phyloP scores from a whole-genome alignment of 495 filamentous ascomycete species.

The Penicillium subrubescens region DNA sequence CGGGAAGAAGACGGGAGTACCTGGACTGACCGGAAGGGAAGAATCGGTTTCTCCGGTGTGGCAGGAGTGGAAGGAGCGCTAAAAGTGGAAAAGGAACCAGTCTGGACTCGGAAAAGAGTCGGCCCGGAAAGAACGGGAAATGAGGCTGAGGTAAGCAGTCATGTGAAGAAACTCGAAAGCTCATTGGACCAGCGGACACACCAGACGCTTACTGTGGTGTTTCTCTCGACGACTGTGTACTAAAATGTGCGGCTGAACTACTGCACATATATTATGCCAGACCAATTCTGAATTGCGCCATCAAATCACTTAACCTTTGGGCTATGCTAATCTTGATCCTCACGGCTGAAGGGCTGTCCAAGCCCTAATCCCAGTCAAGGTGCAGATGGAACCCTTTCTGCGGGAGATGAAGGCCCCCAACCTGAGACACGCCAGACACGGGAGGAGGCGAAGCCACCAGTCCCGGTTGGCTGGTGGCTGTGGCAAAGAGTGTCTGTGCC shows the following conservation, averaged over 20 bases:
- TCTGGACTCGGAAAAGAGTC: constrained; percentile 22
- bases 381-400: background rate
- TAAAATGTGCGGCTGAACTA: background rate
- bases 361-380: background rate
- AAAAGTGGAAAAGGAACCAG: background rate
- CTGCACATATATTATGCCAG: background rate
- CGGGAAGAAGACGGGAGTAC: background rate
- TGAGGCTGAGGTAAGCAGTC: constrained; percentile 5
- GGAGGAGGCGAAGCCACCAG: constrained; percentile 9
- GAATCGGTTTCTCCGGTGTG: background rate
- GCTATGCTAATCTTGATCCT: background rate
- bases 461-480: background rate
- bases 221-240: background rate
- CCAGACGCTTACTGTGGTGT: too few species aligned
- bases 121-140: constrained; percentile 15
- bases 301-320: background rate
- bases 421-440: constrained; percentile 15
- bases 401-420: background rate
- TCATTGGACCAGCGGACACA: too few species aligned
- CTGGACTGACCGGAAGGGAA: background rate
- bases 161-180: background rate
- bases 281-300: background rate
- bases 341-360: background rate
- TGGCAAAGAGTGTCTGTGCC: background rate
- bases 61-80: background rate